These are phyloP conservation scores for Flaveria bidentis DNA, from an alignment of 129 eudicot genomes.

Conservation along the genomic window DNA sequence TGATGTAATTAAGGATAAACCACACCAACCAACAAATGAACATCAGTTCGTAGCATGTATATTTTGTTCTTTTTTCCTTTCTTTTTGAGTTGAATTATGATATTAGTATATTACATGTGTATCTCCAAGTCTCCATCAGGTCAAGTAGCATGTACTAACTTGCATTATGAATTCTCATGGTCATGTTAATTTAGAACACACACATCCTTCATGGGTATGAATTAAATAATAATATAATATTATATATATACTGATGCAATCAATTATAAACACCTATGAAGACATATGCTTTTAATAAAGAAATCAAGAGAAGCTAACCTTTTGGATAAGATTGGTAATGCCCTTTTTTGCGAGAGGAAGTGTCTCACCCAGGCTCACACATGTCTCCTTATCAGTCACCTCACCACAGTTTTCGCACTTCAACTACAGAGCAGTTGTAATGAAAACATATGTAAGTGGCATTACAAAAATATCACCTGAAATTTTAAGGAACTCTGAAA, in stretches of 20 bases:
- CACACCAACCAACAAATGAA: background rate
- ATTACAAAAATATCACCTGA: constrained; percentile 11
- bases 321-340: constrained; percentile 64
- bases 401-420: constrained; percentile 46
- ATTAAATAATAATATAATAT: background rate
- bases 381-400: constrained; percentile 49
- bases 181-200: background rate
- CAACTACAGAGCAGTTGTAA: constrained; percentile 30
- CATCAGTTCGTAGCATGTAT: background rate
- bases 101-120: background rate
- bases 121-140: constrained; percentile 3
- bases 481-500: constrained; percentile 14
- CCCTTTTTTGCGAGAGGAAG: constrained; percentile 54
- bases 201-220: background rate
- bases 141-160: constrained; percentile 9
- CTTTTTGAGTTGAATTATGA: background rate
- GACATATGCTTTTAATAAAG: constrained; percentile 13
- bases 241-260: background rate
- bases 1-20: background rate
- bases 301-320: constrained; percentile 45
- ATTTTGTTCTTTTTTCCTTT: background rate
- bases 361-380: constrained; percentile 65
- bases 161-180: constrained; percentile 13
- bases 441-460: background rate
- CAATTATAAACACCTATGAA: background rate